phyloP scores from a whole-genome alignment of 164 flowering plant genomes.

The Tinospora cordifolia region DNA sequence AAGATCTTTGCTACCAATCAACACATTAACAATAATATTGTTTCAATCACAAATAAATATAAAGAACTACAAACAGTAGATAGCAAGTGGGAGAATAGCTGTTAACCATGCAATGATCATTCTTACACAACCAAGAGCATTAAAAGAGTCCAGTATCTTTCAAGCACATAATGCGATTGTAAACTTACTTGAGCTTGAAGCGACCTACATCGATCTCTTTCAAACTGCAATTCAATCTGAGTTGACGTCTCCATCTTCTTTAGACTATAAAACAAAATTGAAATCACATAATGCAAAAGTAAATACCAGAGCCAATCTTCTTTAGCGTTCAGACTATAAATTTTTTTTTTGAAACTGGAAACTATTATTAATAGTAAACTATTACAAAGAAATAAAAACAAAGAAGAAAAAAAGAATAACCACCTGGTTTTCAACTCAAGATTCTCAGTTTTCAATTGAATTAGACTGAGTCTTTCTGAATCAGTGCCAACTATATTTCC shows the following conservation, averaged over 20 bases:
- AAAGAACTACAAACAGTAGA: not conserved
- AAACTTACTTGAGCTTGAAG: constrained; percentile 51
- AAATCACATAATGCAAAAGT: not conserved
- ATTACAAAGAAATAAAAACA: not conserved
- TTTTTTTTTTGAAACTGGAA: not conserved
- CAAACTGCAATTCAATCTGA: constrained; percentile 31
- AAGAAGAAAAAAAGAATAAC: not conserved
- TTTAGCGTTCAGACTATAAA: too few species aligned
- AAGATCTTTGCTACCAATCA: too few species aligned
- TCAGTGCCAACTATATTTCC: constrained; percentile 21
- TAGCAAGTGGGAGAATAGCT: not conserved
- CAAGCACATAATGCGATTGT: not conserved
- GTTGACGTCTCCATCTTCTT: constrained; percentile 33
- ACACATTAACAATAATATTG: too few species aligned
- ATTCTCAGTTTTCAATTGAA: constrained; percentile 48
- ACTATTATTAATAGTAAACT: not conserved
- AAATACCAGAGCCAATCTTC: not conserved
- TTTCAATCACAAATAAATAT: too few species aligned
- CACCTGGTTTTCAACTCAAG: constrained; percentile 42
- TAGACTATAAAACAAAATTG: constrained; percentile 30
- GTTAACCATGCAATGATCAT: not conserved
- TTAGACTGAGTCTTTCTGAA: constrained; percentile 12
- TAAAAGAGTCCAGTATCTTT: not conserved
- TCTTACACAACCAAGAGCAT: not conserved
- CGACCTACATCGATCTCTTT: constrained; percentile 39